These are phyloP conservation scores for Mortierella alpina DNA, from an alignment of 192 early-diverging fungal species.

Conservation along the genomic window DNA sequence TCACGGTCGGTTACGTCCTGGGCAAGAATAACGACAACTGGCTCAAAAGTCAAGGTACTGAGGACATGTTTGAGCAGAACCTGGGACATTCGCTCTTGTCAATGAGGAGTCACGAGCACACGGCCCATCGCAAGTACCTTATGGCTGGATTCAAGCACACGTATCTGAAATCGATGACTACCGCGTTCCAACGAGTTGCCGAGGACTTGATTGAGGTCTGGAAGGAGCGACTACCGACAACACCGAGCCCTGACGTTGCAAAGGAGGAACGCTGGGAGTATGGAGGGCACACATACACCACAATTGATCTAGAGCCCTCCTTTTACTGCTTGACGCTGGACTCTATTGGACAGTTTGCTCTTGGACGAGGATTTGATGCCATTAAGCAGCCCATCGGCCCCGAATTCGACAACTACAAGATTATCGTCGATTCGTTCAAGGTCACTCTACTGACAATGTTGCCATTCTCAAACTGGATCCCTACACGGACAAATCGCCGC, in stretches of 20 bases:
- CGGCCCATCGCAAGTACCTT: constrained; percentile 35
- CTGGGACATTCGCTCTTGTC: constrained; percentile 35
- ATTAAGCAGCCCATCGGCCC: constrained; percentile 34
- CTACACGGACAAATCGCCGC: constrained; percentile 35
- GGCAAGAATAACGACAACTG: constrained; percentile 52
- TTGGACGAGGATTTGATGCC: constrained; percentile 41
- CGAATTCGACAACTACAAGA: constrained; percentile 42
- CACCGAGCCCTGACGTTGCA: background rate
- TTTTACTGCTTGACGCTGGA: constrained; percentile 40
- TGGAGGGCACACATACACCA: constrained; percentile 23
- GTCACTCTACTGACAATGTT: constrained; percentile 29
- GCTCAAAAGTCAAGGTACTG: constrained; percentile 45
- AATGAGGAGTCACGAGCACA: constrained; percentile 35
- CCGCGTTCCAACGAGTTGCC: constrained; percentile 22
- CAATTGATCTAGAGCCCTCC: constrained; percentile 35
- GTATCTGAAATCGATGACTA: constrained; percentile 42
- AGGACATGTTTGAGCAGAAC: constrained; percentile 43
- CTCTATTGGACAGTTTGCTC: constrained; percentile 43
- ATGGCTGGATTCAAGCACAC: constrained; percentile 31
- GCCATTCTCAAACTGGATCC: constrained; percentile 48
- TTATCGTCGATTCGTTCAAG: constrained; percentile 47
- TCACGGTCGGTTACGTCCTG: constrained; percentile 46
- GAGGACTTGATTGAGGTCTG: constrained; percentile 29
- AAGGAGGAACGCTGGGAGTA: constrained; percentile 15
- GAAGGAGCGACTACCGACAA: background rate